Percentiles rank a stretch among this genome's conserved stretches.
Evolutionary conservation across 805 yeast genomes (phyloP).

Genomic region (Torulaspora gathmanii): DNA sequence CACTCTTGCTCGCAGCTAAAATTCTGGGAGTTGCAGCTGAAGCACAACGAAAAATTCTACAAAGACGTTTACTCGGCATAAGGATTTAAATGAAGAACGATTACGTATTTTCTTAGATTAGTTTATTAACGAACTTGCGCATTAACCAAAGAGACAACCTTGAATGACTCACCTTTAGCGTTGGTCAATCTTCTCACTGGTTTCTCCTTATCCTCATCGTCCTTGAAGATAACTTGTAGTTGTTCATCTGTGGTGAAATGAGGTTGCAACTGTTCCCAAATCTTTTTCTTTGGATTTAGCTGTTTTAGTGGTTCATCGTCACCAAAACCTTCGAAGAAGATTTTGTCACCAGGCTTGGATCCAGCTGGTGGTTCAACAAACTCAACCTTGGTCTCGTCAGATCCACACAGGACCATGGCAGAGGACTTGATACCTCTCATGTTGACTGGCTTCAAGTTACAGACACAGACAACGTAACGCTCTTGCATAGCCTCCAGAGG

Average conservation of each 20-base stretch:
- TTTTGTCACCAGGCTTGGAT: slow-evolving; percentile 91
- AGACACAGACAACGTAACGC: slow-evolving; percentile 83
- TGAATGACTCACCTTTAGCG: slow-evolving; percentile 71
- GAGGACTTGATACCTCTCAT: slow-evolving; percentile 96
- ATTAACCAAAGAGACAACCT: slow-evolving; percentile 61
- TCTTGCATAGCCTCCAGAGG: slow-evolving; percentile 94
- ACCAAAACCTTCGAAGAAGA: slow-evolving; percentile 82
- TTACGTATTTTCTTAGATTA: neutral
- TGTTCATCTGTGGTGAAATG: slow-evolving; percentile 73
- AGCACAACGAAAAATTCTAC: slow-evolving; percentile 23
- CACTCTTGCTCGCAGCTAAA: slow-evolving; percentile 24
- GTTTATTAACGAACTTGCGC: slow-evolving; percentile 69
- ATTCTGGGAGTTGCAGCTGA: slow-evolving; percentile 28
- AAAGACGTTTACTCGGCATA: slow-evolving; percentile 19
- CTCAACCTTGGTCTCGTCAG: slow-evolving; percentile 70
- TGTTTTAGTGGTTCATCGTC: slow-evolving; percentile 86
- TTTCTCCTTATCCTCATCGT: slow-evolving; percentile 61
- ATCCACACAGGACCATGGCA: slow-evolving; percentile 97
- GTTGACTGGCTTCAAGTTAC: slow-evolving; percentile 94
- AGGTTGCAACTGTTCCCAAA: slow-evolving; percentile 95
- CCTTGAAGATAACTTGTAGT: slow-evolving; percentile 74
- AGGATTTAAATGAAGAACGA: neutral
- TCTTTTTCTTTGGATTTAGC: slow-evolving; percentile 95
- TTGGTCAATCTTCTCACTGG: slow-evolving; percentile 65
- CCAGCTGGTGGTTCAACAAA: slow-evolving; percentile 93